Evolutionary conservation across 75 land plant genomes (phyloP).

Genomic region (Larix kaempferi): DNA sequence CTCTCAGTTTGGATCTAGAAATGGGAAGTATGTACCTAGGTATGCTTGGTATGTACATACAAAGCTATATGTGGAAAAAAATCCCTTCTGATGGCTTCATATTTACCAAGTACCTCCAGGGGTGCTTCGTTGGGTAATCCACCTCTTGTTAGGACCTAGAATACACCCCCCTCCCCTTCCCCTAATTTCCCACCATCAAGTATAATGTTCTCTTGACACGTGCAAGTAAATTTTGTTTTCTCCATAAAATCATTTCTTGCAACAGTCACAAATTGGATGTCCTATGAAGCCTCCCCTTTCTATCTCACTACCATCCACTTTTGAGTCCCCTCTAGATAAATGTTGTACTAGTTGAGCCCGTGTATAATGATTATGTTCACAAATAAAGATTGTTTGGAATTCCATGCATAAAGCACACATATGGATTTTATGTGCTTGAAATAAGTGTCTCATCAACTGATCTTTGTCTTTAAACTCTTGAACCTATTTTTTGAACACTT

Average conservation of each 20-base stretch:
- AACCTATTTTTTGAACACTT: constrained; percentile 44
- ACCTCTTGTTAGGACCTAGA: no score
- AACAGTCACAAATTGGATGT: constrained; percentile 93
- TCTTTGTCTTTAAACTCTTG: constrained; percentile 65
- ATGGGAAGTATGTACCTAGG: no score
- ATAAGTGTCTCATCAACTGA: constrained; percentile 71
- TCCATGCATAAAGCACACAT: constrained; percentile 93
- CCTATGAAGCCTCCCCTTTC: constrained; percentile 92
- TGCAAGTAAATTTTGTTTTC: constrained; percentile 92
- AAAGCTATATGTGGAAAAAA: no score
- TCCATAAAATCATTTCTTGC: constrained; percentile 84
- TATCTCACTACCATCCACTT: constrained; percentile 87
- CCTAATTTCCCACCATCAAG: no score
- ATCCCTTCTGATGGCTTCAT: no score
- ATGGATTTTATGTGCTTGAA: constrained; percentile 56
- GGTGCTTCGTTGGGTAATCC: no score
- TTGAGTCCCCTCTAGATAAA: constrained; percentile 75
- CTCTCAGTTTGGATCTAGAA: no score
- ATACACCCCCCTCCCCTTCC: no score
- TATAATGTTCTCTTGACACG: constrained; percentile 95
- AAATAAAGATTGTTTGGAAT: constrained; percentile 92
- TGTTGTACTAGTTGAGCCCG: constrained; percentile 80
- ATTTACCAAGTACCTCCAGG: no score
- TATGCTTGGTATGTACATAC: no score
- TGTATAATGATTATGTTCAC: constrained; percentile 90